Evolutionary conservation across 2,329 filamentous ascomycete genomes (phyloP).

Genomic region (Fusarium sororula): DNA sequence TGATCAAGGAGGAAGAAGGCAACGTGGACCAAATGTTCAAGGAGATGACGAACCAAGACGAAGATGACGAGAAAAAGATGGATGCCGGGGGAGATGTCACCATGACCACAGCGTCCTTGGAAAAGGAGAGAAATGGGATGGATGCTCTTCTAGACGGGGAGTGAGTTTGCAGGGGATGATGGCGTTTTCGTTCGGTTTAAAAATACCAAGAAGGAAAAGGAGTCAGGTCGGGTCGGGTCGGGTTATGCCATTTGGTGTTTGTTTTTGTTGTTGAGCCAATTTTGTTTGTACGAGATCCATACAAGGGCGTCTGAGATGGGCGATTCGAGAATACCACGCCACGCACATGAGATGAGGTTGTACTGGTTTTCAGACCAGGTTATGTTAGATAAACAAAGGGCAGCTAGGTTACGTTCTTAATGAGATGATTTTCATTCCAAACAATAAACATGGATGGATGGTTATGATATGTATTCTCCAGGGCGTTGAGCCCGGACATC

Average conservation of each 20-base stretch:
- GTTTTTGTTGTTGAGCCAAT: constrained; percentile 17
- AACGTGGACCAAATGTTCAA: constrained; percentile 66
- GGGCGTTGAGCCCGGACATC: constrained; percentile 47
- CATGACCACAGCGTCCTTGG: constrained; percentile 55
- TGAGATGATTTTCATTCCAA: neutral
- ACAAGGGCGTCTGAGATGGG: constrained; percentile 8
- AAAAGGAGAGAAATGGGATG: constrained; percentile 58
- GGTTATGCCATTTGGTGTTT: constrained; percentile 13
- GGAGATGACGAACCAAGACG: constrained; percentile 64
- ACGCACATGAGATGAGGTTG: neutral
- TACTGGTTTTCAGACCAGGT: neutral
- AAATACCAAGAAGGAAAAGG: constrained; percentile 34
- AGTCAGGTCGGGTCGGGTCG: constrained; percentile 25
- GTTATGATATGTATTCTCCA: constrained; percentile 13
- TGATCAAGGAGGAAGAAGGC: constrained; percentile 53
- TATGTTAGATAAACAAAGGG: neutral
- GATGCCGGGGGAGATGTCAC: constrained; percentile 42
- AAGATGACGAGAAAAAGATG: constrained; percentile 54
- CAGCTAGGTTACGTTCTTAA: neutral
- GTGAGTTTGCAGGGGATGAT: constrained; percentile 37
- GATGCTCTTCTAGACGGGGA: constrained; percentile 57
- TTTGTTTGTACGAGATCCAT: constrained; percentile 22
- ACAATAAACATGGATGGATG: neutral
- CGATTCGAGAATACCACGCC: neutral
- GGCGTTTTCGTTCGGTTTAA: constrained; percentile 38